Percentiles rank a stretch among this genome's conserved stretches.
Conservation (phyloP, 331 rosid genomes). For the Acacia pycnantha region DNA sequence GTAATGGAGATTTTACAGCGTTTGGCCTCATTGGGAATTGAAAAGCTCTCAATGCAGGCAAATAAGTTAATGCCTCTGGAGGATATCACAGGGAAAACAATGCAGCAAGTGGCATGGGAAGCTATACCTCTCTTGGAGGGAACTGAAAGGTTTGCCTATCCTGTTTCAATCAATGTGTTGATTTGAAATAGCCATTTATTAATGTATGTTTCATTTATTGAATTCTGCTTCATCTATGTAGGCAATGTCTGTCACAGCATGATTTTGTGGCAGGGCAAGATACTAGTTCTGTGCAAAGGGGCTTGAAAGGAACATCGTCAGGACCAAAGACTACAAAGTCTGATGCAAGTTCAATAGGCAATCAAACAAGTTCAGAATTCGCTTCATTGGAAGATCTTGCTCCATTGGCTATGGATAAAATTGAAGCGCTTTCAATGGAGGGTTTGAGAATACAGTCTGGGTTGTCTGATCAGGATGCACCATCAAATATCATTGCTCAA, state of each 20-base stretch:
- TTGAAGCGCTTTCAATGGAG: slow-evolving; percentile 97
- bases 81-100: slow-evolving; percentile 91
- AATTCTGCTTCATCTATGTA: slow-evolving; percentile 42
- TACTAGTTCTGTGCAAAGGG: slow-evolving; percentile 27
- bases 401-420: slow-evolving; percentile 95
- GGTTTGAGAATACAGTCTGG: slow-evolving; percentile 98
- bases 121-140: slow-evolving; percentile 69
- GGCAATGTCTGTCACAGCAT: slow-evolving; percentile 53
- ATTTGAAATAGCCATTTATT: neutral
- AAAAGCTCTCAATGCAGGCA: slow-evolving; percentile 98
- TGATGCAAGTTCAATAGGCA: slow-evolving; percentile 41
- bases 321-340: slow-evolving; percentile 38
- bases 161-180: slow-evolving; percentile 28
- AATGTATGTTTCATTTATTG: slow-evolving; percentile 16
- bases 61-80: slow-evolving; percentile 93
- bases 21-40: slow-evolving; percentile 91
- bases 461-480: slow-evolving; percentile 79
- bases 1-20: slow-evolving; percentile 75
- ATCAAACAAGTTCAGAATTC: slow-evolving; percentile 59
- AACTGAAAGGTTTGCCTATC: slow-evolving; percentile 60
- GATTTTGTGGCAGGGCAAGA: slow-evolving; percentile 48
- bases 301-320: slow-evolving; percentile 46
- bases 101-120: slow-evolving; percentile 94
- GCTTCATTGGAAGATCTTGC: slow-evolving; percentile 96
- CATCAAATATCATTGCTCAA: slow-evolving; percentile 72